Conservation (phyloP, 768 basidiomycete genomes). For the Termitomyces sp. region DNA sequence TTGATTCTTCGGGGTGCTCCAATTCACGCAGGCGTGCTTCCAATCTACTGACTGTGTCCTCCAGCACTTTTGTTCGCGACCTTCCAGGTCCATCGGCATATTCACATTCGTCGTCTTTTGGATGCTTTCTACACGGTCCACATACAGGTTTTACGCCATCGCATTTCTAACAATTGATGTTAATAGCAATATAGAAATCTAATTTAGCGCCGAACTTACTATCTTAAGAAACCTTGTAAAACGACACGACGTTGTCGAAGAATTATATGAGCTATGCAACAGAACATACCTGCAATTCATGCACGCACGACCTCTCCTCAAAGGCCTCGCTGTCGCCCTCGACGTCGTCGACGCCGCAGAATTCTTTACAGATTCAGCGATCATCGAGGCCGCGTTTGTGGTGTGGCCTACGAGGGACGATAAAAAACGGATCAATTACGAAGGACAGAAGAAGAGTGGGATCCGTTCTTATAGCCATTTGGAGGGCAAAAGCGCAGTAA, state of each 20-base stretch:
- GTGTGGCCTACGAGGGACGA: constrained; percentile 14
- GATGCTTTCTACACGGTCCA: constrained; percentile 53
- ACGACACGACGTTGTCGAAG: background rate
- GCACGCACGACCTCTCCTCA: constrained; percentile 51
- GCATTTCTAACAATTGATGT: constrained; percentile 45
- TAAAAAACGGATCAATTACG: constrained; percentile 32
- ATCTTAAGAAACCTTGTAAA: constrained; percentile 42
- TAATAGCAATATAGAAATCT: constrained; percentile 2
- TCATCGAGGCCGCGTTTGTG: constrained; percentile 29
- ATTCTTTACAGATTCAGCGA: constrained; percentile 29
- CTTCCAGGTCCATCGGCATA: constrained; percentile 61
- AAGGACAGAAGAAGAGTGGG: constrained; percentile 14
- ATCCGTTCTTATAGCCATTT: constrained; percentile 30
- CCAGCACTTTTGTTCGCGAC: constrained; percentile 53
- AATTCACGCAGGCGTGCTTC: constrained; percentile 53
- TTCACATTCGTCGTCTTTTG: constrained; percentile 65
- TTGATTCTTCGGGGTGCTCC: constrained; percentile 44
- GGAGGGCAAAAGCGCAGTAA: constrained; percentile 12
- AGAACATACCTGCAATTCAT: constrained; percentile 43
- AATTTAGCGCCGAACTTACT: constrained; percentile 23
- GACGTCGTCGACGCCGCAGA: constrained; percentile 18
- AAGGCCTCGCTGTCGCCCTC: constrained; percentile 29
- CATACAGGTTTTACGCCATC: constrained; percentile 62
- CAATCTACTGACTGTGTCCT: constrained; percentile 52
- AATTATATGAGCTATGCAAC: background rate